A percentile compares a stretch with the other conserved stretches of the same genome.
Evolutionary conservation across 2,329 filamentous ascomycete genomes (phyloP).

Genomic region (Apiospora saccharicola): DNA sequence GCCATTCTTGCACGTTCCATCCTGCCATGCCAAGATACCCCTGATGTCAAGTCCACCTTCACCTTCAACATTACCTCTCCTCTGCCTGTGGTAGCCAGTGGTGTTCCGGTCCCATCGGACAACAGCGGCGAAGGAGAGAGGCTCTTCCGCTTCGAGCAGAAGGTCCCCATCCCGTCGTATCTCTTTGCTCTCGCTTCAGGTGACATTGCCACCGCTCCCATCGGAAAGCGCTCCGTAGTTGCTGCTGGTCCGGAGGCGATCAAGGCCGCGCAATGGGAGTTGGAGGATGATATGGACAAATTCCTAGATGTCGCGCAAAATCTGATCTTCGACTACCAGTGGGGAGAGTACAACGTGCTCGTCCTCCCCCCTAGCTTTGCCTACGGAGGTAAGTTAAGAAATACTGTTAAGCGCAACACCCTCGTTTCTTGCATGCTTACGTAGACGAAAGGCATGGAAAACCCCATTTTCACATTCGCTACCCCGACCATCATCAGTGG

Average conservation of each 20-base stretch:
- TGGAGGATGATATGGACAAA: constrained; percentile 89
- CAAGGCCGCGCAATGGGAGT: constrained; percentile 84
- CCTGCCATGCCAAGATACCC: constrained; percentile 97
- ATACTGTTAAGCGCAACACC: background rate
- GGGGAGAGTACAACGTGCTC: constrained; percentile 95
- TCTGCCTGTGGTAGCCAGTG: constrained; percentile 90
- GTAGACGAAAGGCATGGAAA: constrained; percentile 74
- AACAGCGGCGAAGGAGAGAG: constrained; percentile 60
- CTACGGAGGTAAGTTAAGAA: constrained; percentile 71
- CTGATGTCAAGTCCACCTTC: constrained; percentile 95
- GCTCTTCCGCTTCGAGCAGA: constrained; percentile 86
- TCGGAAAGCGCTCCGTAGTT: constrained; percentile 85
- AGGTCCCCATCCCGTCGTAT: constrained; percentile 92
- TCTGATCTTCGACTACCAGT: constrained; percentile 84
- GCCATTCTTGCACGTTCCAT: constrained; percentile 93
- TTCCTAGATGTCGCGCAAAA: constrained; percentile 88
- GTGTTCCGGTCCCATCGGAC: constrained; percentile 65
- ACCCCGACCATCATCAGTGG: constrained; percentile 95
- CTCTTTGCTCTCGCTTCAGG: constrained; percentile 91
- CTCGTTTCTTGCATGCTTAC: constrained; percentile 9
- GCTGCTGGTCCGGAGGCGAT: constrained; percentile 90
- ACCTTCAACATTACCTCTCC: constrained; percentile 87
- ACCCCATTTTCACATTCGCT: constrained; percentile 93
- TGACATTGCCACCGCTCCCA: constrained; percentile 84
- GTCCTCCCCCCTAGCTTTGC: constrained; percentile 91